Conservation (phyloP, 371 early-diverging fungal species). For the Umbelopsis sp. region DNA sequence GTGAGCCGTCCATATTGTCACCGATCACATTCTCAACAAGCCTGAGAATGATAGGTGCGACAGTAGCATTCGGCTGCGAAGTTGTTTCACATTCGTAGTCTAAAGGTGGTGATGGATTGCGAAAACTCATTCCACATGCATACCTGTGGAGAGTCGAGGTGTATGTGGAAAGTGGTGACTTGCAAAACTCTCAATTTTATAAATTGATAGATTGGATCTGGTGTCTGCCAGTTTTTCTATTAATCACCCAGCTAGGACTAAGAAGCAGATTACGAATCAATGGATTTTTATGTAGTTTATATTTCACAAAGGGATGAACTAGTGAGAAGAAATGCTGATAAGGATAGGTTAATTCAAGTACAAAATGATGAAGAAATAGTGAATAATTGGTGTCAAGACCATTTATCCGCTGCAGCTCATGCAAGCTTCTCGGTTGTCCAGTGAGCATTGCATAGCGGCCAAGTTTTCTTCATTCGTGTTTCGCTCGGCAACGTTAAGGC, state of each 20-base stretch:
- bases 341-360: neutral
- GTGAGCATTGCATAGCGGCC: constrained; percentile 79
- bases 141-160: neutral
- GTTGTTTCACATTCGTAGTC: neutral
- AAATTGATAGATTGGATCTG: no score
- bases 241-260: no score
- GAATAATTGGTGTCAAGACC: neutral
- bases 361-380: neutral
- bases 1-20: constrained; percentile 19
- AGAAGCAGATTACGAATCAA: neutral
- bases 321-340: constrained; percentile 14
- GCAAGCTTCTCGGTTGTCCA: constrained; percentile 92
- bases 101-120: constrained; percentile 11
- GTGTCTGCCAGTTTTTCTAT: no score
- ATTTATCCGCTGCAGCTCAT: constrained; percentile 85
- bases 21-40: constrained; percentile 37
- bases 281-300: neutral
- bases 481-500: constrained; percentile 29
- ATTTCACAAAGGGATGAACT: constrained; percentile 11
- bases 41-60: constrained; percentile 38
- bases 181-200: neutral
- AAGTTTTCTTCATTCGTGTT: constrained; percentile 33
- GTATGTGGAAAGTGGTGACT: neutral
- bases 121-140: constrained; percentile 12
- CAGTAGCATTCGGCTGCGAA: constrained; percentile 19